These are phyloP conservation scores for Solanum etuberosum DNA, from an alignment of 257 asterid species.

Conservation along the genomic window DNA sequence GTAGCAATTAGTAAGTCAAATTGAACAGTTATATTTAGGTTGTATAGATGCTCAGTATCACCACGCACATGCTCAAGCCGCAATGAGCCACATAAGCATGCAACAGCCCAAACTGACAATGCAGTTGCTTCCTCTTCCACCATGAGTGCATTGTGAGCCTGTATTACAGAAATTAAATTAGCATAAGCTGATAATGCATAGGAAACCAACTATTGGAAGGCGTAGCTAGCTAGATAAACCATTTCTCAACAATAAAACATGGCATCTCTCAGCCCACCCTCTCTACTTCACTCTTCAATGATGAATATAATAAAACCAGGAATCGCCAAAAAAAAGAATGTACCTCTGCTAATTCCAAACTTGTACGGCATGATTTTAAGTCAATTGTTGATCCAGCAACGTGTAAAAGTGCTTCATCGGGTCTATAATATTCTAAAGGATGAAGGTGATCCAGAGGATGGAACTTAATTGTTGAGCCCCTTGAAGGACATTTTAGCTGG, in stretches of 20 bases:
- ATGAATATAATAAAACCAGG: background rate
- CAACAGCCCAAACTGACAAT: conserved; percentile 91
- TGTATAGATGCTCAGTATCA: background rate
- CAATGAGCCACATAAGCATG: conserved; percentile 92
- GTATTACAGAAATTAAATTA: background rate
- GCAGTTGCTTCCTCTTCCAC: conserved; percentile 98
- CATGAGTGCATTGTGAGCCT: conserved; percentile 82
- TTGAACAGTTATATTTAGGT: background rate
- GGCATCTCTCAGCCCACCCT: background rate
- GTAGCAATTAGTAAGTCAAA: background rate
- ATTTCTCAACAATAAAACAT: background rate
- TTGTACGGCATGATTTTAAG: conserved; percentile 71
- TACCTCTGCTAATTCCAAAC: conserved; percentile 93
- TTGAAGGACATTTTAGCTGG: conserved; percentile 51
- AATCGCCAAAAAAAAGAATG: background rate
- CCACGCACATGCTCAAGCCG: conserved; percentile 83
- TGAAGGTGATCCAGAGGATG: conserved; percentile 93
- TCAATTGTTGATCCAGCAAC: conserved; percentile 80
- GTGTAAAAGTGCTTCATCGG: conserved; percentile 55
- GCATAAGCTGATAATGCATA: background rate
- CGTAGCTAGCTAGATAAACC: background rate
- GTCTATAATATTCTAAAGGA: conserved; percentile 79
- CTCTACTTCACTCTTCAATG: background rate
- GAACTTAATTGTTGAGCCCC: conserved; percentile 71
- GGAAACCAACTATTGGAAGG: background rate